Evolutionary conservation across 805 yeast species (phyloP), one percentile per base, ranked within the genome.

Genomic region (Metschnikowia drakensbergensis): DNA sequence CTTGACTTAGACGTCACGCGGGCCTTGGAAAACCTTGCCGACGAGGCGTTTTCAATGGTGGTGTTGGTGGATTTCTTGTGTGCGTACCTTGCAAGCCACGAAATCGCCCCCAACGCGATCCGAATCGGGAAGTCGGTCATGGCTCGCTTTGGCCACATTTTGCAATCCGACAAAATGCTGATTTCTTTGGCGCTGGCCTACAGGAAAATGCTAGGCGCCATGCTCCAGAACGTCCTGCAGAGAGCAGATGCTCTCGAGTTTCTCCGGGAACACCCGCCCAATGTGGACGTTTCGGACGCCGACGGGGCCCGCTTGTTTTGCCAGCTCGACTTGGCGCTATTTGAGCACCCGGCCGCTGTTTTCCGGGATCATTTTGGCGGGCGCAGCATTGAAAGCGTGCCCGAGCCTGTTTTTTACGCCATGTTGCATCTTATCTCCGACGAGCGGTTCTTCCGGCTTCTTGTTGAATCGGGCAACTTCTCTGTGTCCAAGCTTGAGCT

Each of bases 391-490:
- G 30, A 42, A 17, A 11, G 25, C 42, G 29, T 32, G 28, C 7
- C 42, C 22, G 27, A 26, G 26, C 11, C 13, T 6, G 3, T 13
- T 9, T n/a, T 49, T 42, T 7, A 22, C 7, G 32, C 35, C 32
- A 11, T 45, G 27, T 29, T 45, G 36, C 45, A 37, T 27, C 45
- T 48, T 5, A 22, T 48, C 3, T 28, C 38, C 5, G 36, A 48
- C 13, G 25, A 25, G 6, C 48, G 40, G 3, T 52, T 54, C 26
- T 54, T 52, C 17, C 11, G 10, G 27, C 23, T 52, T 6, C 26
- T 50, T 1, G 37, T 31, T 4, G 30, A 32, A 4, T 31, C 32
- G 5, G 38, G 37, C 9, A 38, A 13, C 40, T 42, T 52, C 30
- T 27, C 36, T 4, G 35, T 26, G 25, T 36, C 31, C 3, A 34